A percentile compares a stretch with the other conserved stretches of the same genome.
These are phyloP conservation scores for Phialocephala subalpina DNA, from an alignment of 2,329 filamentous ascomycete species.

Conservation along the genomic window DNA sequence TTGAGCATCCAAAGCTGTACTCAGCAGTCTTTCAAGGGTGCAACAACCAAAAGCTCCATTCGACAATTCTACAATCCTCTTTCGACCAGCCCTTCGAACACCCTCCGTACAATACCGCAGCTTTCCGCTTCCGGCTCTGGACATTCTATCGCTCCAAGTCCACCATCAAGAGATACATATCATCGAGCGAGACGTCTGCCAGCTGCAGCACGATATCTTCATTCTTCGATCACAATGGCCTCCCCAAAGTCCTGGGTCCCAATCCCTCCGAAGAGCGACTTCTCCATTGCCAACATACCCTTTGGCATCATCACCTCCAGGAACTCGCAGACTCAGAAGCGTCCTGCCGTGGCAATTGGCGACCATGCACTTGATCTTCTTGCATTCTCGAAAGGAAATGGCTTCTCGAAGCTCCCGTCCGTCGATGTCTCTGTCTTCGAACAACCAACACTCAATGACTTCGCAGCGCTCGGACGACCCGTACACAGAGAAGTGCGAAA, in stretches of 20 bases:
- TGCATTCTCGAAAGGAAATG: slow-evolving; percentile 63
- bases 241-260: slow-evolving; percentile 43
- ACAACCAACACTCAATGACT: slow-evolving; percentile 73
- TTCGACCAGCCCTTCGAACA: background rate
- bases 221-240: slow-evolving; percentile 36
- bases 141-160: background rate
- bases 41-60: background rate
- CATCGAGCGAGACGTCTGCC: too few relatives aligned
- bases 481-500: slow-evolving; percentile 73
- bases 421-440: slow-evolving; percentile 68
- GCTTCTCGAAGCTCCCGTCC: slow-evolving; percentile 66
- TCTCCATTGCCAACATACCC: slow-evolving; percentile 78
- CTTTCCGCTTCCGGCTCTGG: too few relatives aligned
- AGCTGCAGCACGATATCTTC: background rate
- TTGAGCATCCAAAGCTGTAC: background rate
- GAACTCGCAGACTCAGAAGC: slow-evolving; percentile 52
- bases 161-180: too few relatives aligned
- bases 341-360: slow-evolving; percentile 74
- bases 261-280: slow-evolving; percentile 49
- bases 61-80: background rate
- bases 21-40: too few relatives aligned
- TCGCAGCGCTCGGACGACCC: slow-evolving; percentile 74
- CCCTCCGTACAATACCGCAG: background rate
- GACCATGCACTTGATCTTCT: slow-evolving; percentile 72
- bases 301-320: slow-evolving; percentile 74